A percentile compares a stretch with the other conserved stretches of the same genome.
Evolutionary conservation across 352 stramenopile species (phyloP).

Genomic region (Hyaloperonospora brassicae): DNA sequence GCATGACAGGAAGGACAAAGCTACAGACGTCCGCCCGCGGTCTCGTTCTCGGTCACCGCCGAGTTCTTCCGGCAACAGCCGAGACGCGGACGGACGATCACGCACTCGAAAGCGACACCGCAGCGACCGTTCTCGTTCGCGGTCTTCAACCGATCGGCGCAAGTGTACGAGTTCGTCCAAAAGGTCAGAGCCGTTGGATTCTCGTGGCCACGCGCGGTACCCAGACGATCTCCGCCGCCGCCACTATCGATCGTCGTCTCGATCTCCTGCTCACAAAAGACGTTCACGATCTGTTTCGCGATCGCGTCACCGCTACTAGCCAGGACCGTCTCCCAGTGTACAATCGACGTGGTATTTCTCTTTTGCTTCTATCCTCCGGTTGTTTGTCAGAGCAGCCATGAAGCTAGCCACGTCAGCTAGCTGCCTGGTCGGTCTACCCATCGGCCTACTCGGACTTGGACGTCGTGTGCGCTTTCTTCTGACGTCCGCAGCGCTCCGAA

Average conservation of each 20-base stretch:
- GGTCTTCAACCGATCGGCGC: constrained; percentile 14
- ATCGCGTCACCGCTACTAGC: constrained; percentile 18
- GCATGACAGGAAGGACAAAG: constrained; percentile 7
- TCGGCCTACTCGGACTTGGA: constrained; percentile 40
- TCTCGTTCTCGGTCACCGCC: constrained; percentile 11
- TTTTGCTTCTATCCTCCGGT: constrained; percentile 16
- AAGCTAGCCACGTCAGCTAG: too few species aligned
- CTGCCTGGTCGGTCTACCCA: not conserved
- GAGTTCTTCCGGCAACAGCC: constrained; percentile 5
- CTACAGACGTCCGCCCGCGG: constrained; percentile 4
- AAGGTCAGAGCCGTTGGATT: constrained; percentile 1
- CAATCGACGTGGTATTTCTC: constrained; percentile 1
- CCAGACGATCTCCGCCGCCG: constrained; percentile 7
- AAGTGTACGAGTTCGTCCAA: constrained; percentile 7
- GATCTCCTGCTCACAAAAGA: constrained; percentile 10
- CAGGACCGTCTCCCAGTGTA: not conserved
- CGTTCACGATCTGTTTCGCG: constrained; percentile 19
- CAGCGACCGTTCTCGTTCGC: constrained; percentile 16
- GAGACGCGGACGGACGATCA: constrained; percentile 7
- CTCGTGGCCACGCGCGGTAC: constrained; percentile 12
- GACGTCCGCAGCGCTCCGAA: constrained; percentile 65
- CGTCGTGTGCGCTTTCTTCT: constrained; percentile 66
- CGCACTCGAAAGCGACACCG: constrained; percentile 9
- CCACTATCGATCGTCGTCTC: constrained; percentile 19
- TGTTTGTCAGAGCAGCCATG: constrained; percentile 6